Conservation (phyloP, 164 flowering plant species). For the Pachysandra terminalis region DNA sequence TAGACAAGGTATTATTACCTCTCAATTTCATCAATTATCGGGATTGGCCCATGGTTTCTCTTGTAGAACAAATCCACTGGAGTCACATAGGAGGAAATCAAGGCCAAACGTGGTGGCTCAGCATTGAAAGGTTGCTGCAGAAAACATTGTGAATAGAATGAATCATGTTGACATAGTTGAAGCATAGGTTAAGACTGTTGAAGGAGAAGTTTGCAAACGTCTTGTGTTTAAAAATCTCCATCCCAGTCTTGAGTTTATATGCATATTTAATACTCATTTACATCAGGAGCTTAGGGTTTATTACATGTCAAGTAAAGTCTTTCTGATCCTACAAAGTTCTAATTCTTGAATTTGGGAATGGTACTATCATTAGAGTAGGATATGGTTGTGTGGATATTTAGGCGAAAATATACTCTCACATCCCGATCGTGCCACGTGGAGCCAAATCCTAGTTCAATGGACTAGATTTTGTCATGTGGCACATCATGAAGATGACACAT, state of each 20-base stretch:
- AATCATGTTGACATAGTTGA: not conserved
- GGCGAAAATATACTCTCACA: too few species aligned
- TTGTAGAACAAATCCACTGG: slow-evolving; percentile 94
- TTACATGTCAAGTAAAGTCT: too few species aligned
- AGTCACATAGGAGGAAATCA: slow-evolving; percentile 82
- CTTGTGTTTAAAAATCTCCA: slow-evolving; percentile 17
- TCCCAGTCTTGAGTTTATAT: too few species aligned
- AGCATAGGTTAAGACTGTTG: not conserved
- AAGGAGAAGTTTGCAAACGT: slow-evolving; percentile 25
- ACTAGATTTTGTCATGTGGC: too few species aligned
- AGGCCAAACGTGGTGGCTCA: slow-evolving; percentile 77
- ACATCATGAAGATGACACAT: too few species aligned
- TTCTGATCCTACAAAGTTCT: too few species aligned
- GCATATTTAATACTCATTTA: slow-evolving; percentile 18
- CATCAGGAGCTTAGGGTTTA: too few species aligned
- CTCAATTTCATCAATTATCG: slow-evolving; percentile 79
- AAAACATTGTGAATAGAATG: not conserved
- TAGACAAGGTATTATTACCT: slow-evolving; percentile 36
- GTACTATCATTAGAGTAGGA: too few species aligned
- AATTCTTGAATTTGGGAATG: too few species aligned
- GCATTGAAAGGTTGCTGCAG: slow-evolving; percentile 96
- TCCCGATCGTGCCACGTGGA: too few species aligned
- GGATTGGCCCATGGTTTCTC: slow-evolving; percentile 98
- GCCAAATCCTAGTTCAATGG: too few species aligned
- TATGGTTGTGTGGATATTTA: too few species aligned